Conservation (phyloP, 768 basidiomycete genomes). For the Trametes cingulata region DNA sequence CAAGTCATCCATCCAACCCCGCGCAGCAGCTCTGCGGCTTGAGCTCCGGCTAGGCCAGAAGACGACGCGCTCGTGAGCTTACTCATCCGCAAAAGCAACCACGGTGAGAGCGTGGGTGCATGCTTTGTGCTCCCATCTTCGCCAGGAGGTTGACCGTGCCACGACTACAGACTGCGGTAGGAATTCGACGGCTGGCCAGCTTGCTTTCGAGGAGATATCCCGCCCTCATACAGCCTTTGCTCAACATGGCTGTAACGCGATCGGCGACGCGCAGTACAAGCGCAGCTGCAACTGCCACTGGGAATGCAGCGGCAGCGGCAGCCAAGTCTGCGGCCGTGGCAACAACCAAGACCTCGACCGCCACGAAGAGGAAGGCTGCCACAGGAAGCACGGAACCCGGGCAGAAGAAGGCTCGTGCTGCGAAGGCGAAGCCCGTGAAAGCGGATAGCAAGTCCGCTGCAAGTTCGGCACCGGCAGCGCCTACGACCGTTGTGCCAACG, state of each 20-base stretch:
- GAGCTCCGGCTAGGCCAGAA: background rate
- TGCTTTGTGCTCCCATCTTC: no score
- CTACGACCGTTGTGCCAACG: background rate
- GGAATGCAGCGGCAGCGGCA: background rate
- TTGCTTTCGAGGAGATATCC: no score
- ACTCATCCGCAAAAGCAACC: no score
- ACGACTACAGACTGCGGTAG: no score
- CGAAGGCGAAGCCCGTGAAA: conserved; percentile 8
- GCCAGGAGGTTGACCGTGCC: no score
- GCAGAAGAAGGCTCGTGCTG: conserved; percentile 10
- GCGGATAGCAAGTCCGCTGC: background rate
- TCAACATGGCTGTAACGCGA: conserved; percentile 28
- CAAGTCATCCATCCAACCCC: background rate
- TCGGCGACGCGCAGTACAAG: conserved; percentile 22
- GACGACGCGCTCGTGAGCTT: no score
- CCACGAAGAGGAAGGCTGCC: conserved; percentile 9
- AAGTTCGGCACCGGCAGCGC: background rate
- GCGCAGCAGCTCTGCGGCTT: background rate
- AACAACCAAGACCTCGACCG: conserved; percentile 4
- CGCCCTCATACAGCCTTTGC: no score
- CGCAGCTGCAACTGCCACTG: background rate
- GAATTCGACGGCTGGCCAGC: no score
- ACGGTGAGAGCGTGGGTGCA: no score
- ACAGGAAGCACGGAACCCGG: background rate
- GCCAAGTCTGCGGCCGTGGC: background rate